A percentile compares a stretch with the other conserved stretches of the same genome.
These are phyloP conservation scores for Coelastrella sp. DNA, from an alignment of 139 green algal genomes.

Conservation along the genomic window DNA sequence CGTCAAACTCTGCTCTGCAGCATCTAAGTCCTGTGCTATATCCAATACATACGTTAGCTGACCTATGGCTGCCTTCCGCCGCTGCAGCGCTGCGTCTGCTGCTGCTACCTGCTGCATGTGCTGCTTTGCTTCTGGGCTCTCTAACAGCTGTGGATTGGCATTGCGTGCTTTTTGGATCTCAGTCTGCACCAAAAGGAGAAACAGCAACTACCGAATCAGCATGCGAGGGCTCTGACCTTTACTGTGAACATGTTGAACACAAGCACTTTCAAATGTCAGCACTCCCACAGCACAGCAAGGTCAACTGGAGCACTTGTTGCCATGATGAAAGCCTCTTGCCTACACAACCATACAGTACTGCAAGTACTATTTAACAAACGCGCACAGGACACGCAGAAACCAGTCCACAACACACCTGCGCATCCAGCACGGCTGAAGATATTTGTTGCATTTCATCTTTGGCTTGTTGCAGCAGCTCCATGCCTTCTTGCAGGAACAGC, in stretches of 20 bases:
- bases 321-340: no score
- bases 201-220: no score
- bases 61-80: slow-evolving; percentile 18
- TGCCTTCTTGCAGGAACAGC: not conserved
- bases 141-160: slow-evolving; percentile 7
- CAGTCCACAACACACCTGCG: slow-evolving; percentile 10
- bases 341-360: not conserved
- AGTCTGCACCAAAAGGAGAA: not conserved
- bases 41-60: slow-evolving; percentile 29
- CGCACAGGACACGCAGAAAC: not conserved
- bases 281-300: no score
- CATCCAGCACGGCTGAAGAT: not conserved
- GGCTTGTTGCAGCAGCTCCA: slow-evolving; percentile 38
- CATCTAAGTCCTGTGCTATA: slow-evolving; percentile 24
- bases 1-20: not conserved
- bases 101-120: slow-evolving; percentile 7
- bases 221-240: no score
- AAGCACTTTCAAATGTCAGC: no score
- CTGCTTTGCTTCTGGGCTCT: slow-evolving; percentile 16
- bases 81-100: slow-evolving; percentile 27
- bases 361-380: not conserved
- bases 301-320: no score
- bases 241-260: no score
- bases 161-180: slow-evolving; percentile 30
- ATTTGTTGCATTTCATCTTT: slow-evolving; percentile 32